phyloP scores from a whole-genome alignment of 148 eudicot genomes.

The Amaranthus hypochondriacus region DNA sequence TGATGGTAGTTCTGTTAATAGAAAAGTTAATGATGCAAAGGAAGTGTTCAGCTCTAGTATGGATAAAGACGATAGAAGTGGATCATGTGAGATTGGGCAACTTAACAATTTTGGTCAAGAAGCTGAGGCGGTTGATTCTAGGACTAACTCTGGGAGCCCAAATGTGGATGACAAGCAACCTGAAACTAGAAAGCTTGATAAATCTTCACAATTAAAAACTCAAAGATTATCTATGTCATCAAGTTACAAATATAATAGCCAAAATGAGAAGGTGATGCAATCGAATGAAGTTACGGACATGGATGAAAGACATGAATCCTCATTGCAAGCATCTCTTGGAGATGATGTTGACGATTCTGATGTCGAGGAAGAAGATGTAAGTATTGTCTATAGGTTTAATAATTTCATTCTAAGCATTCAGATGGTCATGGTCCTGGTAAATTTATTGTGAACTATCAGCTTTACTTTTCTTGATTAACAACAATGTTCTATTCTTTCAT shows the following conservation, averaged over 20 bases:
- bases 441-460: neutral
- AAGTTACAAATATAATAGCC: constrained; percentile 17
- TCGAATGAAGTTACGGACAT: constrained; percentile 19
- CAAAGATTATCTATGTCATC: constrained; percentile 12
- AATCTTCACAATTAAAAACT: constrained; percentile 1
- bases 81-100: constrained; percentile 14
- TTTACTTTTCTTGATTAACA: neutral
- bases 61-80: constrained; percentile 15
- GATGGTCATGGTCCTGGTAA: neutral
- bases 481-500: neutral
- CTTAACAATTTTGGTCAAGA: constrained; percentile 14
- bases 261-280: constrained; percentile 32
- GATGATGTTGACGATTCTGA: constrained; percentile 69
- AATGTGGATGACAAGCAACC: constrained; percentile 7
- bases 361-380: constrained; percentile 75
- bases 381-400: constrained; percentile 9
- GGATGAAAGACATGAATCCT: constrained; percentile 26
- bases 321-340: constrained; percentile 29
- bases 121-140: constrained; percentile 21
- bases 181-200: constrained; percentile 16
- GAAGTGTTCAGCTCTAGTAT: constrained; percentile 15
- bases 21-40: constrained; percentile 25
- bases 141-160: constrained; percentile 13
- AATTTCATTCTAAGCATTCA: neutral
- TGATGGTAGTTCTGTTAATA: constrained; percentile 31